Evolutionary conservation across 108 stramenopile species (phyloP), one percentile per base, ranked within the genome.

Genomic region (Skeletonema grethae): DNA sequence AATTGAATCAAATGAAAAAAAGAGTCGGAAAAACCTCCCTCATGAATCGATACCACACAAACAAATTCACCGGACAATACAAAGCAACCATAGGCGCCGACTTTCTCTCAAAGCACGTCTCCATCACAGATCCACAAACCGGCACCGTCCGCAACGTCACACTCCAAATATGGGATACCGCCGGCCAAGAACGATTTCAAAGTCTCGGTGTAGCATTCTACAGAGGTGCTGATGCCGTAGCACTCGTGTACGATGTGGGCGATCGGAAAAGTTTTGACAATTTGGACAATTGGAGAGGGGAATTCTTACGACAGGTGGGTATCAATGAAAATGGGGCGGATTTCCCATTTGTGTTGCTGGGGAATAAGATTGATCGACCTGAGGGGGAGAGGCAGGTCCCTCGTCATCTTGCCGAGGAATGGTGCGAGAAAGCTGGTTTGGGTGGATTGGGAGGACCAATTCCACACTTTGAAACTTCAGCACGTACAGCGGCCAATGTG

Each of bases 71-170:
- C 3, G 95, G 89, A 9, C 95, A 96, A 76, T 98, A 99, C 87
- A 98, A 97, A 70, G 97, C 98, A 7, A 99, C 99, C 0, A 99
- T 99, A 65, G 99, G 99, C 7, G 98, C 98, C 10, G 99, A 99
- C 67, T 99, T 98, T 69, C 72, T 97, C 25, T 85, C 88, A 56
- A 98, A 97, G 69, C 95, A 98, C 29, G 82, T 96, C 50, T 85
- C 86, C 31, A 70, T 93, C 31, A 82, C 88, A 32, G 87, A 83
- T 60, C 87, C 86, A 55, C 53, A 70, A 34, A 88, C 74, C 22
- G 90, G 88, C 25, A 36, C 61, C 24, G 75, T 80, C 36, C 72
- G 84, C 9, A 75, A 87, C 64, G 96, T 97, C 24, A 98, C 93
- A 30, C 77, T 98, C 4, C 92, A 97, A 86, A 98, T 99, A 67